These are phyloP conservation scores for Neopestalotiopsis sp. DNA, from an alignment of 2,329 filamentous ascomycete genomes.

Conservation along the genomic window DNA sequence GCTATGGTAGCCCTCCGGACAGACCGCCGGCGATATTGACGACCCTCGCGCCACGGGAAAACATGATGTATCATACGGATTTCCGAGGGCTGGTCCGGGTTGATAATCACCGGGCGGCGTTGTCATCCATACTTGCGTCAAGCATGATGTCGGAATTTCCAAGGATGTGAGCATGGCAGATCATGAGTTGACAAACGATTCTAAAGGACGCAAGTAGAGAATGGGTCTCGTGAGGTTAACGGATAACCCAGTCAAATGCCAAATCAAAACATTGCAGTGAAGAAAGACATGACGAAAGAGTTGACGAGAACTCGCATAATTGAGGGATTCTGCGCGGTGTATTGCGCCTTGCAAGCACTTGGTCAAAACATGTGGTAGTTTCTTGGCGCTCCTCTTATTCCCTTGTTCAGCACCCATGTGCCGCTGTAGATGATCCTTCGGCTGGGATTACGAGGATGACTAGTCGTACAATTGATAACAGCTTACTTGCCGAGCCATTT, in stretches of 20 bases:
- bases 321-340: background rate
- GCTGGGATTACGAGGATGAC: background rate
- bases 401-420: background rate
- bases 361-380: background rate
- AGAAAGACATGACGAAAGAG: background rate
- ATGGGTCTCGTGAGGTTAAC: background rate
- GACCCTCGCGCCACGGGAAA: background rate
- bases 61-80: slow-evolving; percentile 12
- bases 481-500: background rate
- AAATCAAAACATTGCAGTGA: background rate
- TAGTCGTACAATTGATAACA: background rate
- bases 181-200: background rate
- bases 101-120: background rate
- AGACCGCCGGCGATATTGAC: slow-evolving; percentile 10
- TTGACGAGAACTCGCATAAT: background rate
- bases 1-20: slow-evolving; percentile 9
- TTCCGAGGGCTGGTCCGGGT: background rate
- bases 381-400: background rate
- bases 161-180: slow-evolving; percentile 8
- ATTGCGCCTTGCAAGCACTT: background rate
- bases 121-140: slow-evolving; percentile 11
- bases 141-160: background rate
- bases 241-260: background rate
- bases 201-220: background rate
- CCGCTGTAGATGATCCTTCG: background rate